phyloP scores from a whole-genome alignment of 805 yeast species.

The Kuraishia floccosa region DNA sequence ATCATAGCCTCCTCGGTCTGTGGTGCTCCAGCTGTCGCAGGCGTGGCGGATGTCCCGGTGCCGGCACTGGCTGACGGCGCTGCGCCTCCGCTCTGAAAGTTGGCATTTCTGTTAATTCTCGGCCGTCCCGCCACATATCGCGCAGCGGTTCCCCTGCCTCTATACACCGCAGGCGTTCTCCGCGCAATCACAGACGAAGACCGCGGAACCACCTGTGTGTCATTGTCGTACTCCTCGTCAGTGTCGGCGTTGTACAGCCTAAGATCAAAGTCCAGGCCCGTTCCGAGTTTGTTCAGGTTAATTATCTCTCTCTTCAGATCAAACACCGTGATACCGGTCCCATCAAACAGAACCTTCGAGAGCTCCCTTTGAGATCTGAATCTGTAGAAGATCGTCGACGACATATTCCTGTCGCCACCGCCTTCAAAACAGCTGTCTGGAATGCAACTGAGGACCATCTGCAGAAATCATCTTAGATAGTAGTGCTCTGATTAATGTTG shows the following conservation, averaged over 20 bases:
- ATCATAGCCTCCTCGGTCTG: conserved; percentile 80
- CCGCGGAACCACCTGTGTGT: conserved; percentile 83
- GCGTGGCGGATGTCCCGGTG: conserved; percentile 8
- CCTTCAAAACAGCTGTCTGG: no score
- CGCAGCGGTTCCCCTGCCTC: conserved; percentile 46
- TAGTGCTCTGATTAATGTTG: no score
- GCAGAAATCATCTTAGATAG: no score
- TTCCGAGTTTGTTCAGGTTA: conserved; percentile 65
- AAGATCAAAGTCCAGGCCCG: conserved; percentile 77
- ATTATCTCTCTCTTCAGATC: conserved; percentile 90
- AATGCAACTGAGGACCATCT: no score
- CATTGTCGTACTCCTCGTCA: conserved; percentile 71
- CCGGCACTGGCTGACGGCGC: conserved; percentile 4
- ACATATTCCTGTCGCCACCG: conserved; percentile 40
- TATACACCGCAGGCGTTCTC: conserved; percentile 55
- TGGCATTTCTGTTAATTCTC: conserved; percentile 21
- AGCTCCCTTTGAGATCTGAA: conserved; percentile 77
- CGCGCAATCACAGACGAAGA: conserved; percentile 76
- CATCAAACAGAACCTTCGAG: conserved; percentile 79
- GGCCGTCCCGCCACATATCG: conserved; percentile 71
- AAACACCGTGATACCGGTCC: conserved; percentile 92
- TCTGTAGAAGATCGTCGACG: conserved; percentile 79
- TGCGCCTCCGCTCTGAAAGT: conserved; percentile 9
- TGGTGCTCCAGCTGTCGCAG: conserved; percentile 24
- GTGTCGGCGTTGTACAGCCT: conserved; percentile 53